Conservation (phyloP, 345 rosid species). For the Turritis glabra region DNA sequence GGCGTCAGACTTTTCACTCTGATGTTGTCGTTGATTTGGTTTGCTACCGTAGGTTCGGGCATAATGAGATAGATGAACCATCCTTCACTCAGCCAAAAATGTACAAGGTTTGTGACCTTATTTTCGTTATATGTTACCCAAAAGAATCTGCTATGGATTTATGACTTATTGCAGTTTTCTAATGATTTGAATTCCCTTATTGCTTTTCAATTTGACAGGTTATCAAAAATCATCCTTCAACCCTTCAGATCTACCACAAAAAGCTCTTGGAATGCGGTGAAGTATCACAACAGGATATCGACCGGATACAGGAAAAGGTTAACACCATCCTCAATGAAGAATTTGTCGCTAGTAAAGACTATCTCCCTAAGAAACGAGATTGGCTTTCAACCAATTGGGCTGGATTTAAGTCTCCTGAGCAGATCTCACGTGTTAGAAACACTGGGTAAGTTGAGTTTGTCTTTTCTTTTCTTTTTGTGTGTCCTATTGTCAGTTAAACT, state of each 20-base stretch:
- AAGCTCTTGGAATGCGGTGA: slow-evolving; percentile 68
- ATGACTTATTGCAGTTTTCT: neutral
- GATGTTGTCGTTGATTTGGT: slow-evolving; percentile 82
- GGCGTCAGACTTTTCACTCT: slow-evolving; percentile 87
- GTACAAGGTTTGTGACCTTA: slow-evolving; percentile 58
- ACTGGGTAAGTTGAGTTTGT: slow-evolving; percentile 55
- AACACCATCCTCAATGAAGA: slow-evolving; percentile 69
- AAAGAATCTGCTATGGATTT: neutral
- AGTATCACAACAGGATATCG: slow-evolving; percentile 57
- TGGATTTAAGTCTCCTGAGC: slow-evolving; percentile 82
- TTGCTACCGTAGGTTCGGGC: slow-evolving; percentile 79
- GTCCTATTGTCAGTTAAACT: neutral
- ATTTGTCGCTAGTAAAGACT: slow-evolving; percentile 69
- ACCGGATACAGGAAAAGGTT: slow-evolving; percentile 62
- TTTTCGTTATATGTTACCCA: neutral
- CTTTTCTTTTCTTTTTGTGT: neutral
- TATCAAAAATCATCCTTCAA: slow-evolving; percentile 68
- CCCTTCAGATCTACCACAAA: slow-evolving; percentile 66
- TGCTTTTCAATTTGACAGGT: slow-evolving; percentile 45
- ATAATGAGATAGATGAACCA: slow-evolving; percentile 87
- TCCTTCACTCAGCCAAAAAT: slow-evolving; percentile 85
- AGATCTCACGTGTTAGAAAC: slow-evolving; percentile 72
- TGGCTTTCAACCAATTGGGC: slow-evolving; percentile 89
- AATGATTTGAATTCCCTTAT: neutral
- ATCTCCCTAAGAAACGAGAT: slow-evolving; percentile 66